A percentile compares a stretch with the other conserved stretches of the same genome.
Evolutionary conservation across 768 basidiomycete species (phyloP).

Genomic region (Boletus vermiculosoides): DNA sequence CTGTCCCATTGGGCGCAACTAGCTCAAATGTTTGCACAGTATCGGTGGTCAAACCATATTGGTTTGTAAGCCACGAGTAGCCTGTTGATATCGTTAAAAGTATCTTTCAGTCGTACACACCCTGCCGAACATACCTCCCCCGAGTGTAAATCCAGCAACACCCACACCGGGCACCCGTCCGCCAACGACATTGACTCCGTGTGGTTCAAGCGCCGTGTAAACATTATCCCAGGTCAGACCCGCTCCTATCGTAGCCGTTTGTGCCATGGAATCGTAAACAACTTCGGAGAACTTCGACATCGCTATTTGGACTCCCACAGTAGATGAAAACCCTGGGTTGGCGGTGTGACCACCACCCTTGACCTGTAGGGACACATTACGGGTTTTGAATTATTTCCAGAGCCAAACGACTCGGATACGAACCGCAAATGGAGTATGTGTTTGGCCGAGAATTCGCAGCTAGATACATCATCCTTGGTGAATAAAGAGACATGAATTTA

Average conservation of each 20-base stretch:
- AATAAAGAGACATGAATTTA: too few species aligned
- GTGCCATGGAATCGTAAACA: conserved; percentile 37
- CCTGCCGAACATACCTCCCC: conserved; percentile 35
- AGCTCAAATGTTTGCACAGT: conserved; percentile 54
- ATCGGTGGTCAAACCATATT: conserved; percentile 58
- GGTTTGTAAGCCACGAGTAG: conserved; percentile 53
- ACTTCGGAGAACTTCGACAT: conserved; percentile 48
- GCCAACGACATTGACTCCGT: conserved; percentile 55
- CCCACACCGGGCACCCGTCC: conserved; percentile 55
- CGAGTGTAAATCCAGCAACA: conserved; percentile 57
- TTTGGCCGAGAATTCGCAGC: conserved; percentile 40
- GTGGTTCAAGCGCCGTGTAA: conserved; percentile 48
- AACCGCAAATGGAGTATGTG: conserved; percentile 32
- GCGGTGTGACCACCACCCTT: conserved; percentile 59
- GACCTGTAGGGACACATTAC: conserved; percentile 35
- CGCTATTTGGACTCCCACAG: conserved; percentile 54
- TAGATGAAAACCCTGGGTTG: conserved; percentile 60
- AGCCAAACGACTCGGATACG: not conserved
- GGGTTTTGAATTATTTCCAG: too few species aligned
- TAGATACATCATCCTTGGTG: not conserved
- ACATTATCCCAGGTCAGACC: conserved; percentile 65
- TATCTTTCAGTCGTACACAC: not conserved
- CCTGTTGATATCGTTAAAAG: conserved; percentile 1
- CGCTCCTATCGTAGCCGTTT: conserved; percentile 41
- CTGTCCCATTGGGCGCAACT: conserved; percentile 46